phyloP scores from a whole-genome alignment of 352 stramenopile genomes.

The Pythium myriotylum region DNA sequence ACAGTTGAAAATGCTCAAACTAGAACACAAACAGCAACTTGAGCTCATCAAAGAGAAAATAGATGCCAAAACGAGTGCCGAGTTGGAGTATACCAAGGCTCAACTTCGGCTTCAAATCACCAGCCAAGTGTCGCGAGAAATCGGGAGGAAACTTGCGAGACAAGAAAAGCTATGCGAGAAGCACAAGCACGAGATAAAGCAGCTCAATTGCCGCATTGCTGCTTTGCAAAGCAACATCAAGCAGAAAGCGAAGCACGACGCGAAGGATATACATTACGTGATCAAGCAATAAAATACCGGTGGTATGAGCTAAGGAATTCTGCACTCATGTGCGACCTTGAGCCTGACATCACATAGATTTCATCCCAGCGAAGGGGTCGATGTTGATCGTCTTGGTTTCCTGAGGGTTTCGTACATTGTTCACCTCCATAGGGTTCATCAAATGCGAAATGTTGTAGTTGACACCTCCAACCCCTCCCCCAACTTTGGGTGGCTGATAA shows the following conservation, averaged over 20 bases:
- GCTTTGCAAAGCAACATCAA: constrained; percentile 10
- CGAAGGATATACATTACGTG: background rate
- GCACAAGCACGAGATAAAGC: constrained; percentile 19
- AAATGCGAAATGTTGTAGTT: constrained; percentile 87
- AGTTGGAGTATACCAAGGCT: constrained; percentile 43
- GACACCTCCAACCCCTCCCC: constrained; percentile 31
- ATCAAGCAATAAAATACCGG: background rate
- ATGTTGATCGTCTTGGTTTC: constrained; percentile 80
- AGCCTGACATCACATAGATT: constrained; percentile 8
- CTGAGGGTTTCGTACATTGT: constrained; percentile 40
- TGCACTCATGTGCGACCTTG: background rate
- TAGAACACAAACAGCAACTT: constrained; percentile 34
- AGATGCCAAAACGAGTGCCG: constrained; percentile 33
- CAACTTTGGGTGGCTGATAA: constrained; percentile 11
- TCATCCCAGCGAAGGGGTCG: constrained; percentile 72
- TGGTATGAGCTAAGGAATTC: background rate
- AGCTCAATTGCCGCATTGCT: constrained; percentile 15
- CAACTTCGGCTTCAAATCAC: constrained; percentile 41
- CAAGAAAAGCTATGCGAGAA: constrained; percentile 25
- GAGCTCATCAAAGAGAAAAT: constrained; percentile 30
- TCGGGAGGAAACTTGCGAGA: constrained; percentile 23
- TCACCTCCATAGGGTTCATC: constrained; percentile 78
- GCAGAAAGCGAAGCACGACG: background rate
- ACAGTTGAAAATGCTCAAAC: constrained; percentile 27
- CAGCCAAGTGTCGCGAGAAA: constrained; percentile 36